Evolutionary conservation across 177 flowering plant species (phyloP), one percentile per base, ranked within the genome.

Genomic region (Vitis hybrid): DNA sequence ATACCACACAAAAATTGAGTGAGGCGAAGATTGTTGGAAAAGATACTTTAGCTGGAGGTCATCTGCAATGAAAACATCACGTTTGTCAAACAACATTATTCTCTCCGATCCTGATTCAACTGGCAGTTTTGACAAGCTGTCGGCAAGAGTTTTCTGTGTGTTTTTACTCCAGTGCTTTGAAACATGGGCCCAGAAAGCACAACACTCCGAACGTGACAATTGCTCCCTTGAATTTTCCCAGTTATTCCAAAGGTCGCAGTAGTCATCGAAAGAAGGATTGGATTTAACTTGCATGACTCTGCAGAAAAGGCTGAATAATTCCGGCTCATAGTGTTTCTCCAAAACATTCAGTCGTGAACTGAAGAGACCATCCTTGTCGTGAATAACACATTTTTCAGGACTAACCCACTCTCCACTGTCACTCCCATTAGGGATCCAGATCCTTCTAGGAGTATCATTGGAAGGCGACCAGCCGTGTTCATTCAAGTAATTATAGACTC

Each of bases 1-100:
- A 78, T 75, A 80, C 92, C 93, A 91, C 11, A 85, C 85, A 57
- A 87, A 87, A 39, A 89, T 14, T 0, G 90, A 79, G 5, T 62
- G 75, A 14, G 77, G 6, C 34, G 80, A 81, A 61, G 76, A 69
- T 60, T 69, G 51, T 14, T 74, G 70, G 54, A 89, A 81, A n/a
- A 85, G 76, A 72, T 82, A 84, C 74, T 84, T 84, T 71, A 91
- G 70, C 11, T 60, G 82, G 60, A 91, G 82, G 63, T 91, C 94
- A 76, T 91, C 91, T 3, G 86, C 85, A 55, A 89, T 74, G 63
- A 89, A 88, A 26, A 83, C 84, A 56, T 88, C 89, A 30, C 62
- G 48, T 73, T 85, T 91, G 70, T 81, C 66, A 0, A 58, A 1
- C 64, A 89, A 58, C 18, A 62, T 19, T 60, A 87, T 69, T n/a